Percentiles rank a stretch among this genome's conserved stretches.
Evolutionary conservation across 2,329 filamentous ascomycete genomes (phyloP).

Genomic region (Aureobasidium musti): DNA sequence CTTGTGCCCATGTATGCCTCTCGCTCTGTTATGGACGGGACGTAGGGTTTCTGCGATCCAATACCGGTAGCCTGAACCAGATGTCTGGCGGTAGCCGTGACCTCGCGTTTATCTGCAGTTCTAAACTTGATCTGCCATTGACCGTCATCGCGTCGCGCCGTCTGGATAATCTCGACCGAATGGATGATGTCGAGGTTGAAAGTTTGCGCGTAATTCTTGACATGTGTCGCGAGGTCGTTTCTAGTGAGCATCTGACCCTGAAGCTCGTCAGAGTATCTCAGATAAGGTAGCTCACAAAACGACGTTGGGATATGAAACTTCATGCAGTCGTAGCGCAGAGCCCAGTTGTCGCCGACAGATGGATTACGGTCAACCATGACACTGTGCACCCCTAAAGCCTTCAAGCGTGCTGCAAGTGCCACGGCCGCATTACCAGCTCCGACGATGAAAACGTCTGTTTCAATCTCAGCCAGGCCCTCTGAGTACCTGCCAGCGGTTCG

Average conservation of each 20-base stretch:
- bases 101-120: neutral
- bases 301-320: conserved; percentile 13
- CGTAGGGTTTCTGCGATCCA: conserved; percentile 10
- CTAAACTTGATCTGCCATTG: neutral
- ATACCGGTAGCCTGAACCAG: conserved; percentile 15
- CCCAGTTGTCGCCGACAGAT: conserved; percentile 46
- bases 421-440: conserved; percentile 32
- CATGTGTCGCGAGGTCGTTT: conserved; percentile 33
- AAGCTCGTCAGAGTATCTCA: conserved; percentile 24
- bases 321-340: conserved; percentile 42
- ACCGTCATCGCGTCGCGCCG: neutral
- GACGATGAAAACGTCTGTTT: conserved; percentile 9
- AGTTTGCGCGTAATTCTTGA: conserved; percentile 7
- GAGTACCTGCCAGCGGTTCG: neutral
- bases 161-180: neutral
- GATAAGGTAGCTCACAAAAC: conserved; percentile 9
- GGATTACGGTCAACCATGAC: conserved; percentile 44
- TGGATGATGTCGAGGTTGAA: neutral
- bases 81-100: neutral
- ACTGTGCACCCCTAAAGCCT: conserved; percentile 43
- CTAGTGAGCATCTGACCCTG: conserved; percentile 33
- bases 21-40: neutral
- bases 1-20: neutral
- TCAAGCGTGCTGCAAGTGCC: conserved; percentile 43
- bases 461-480: neutral